Conservation (phyloP, 495 filamentous ascomycete genomes). For the Neurospora sp. region DNA sequence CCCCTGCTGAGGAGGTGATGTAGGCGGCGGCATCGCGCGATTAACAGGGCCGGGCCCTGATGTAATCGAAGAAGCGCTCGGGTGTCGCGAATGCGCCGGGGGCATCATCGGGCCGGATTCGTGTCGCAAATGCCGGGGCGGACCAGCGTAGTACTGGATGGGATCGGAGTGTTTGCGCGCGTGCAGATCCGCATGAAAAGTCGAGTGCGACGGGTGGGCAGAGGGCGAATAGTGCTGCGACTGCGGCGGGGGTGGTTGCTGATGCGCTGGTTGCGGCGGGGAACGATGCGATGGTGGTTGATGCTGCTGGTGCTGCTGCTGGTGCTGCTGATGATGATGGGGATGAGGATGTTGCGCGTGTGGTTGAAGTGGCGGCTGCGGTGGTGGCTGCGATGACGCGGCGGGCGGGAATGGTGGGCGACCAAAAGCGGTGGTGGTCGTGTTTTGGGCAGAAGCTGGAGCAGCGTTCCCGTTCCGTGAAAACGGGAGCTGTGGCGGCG, state of each 20-base stretch:
- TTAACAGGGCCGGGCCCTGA: conserved; percentile 30
- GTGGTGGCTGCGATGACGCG: conserved; percentile 2
- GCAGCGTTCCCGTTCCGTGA: conserved; percentile 28
- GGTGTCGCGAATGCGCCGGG: conserved; percentile 40
- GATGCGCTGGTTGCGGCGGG: conserved; percentile 1
- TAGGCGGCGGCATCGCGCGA: conserved; percentile 43
- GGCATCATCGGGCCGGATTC: conserved; percentile 35
- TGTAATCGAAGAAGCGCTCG: conserved; percentile 40
- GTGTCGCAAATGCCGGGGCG: conserved; percentile 34
- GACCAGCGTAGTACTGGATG: conserved; percentile 28
- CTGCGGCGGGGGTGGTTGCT: background rate
- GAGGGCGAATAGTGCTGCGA: conserved; percentile 4
- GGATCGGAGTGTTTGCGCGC: conserved; percentile 40
- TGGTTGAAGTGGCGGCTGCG: conserved; percentile 21
- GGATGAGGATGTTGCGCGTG: conserved; percentile 6
- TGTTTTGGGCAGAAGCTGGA: background rate
- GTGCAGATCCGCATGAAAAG: conserved; percentile 30
- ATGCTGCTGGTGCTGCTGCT: conserved; percentile 9
- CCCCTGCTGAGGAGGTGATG: conserved; percentile 38
- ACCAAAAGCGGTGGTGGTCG: conserved; percentile 18
- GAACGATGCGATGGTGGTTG: conserved; percentile 13
- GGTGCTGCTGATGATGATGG: conserved; percentile 13
- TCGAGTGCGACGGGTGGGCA: conserved; percentile 10
- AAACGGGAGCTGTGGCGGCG: conserved; percentile 29
- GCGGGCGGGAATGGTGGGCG: conserved; percentile 25